A percentile compares a stretch with the other conserved stretches of the same genome.
These are phyloP conservation scores for Acacia confusa DNA, from an alignment of 306 rosid species.

Conservation along the genomic window DNA sequence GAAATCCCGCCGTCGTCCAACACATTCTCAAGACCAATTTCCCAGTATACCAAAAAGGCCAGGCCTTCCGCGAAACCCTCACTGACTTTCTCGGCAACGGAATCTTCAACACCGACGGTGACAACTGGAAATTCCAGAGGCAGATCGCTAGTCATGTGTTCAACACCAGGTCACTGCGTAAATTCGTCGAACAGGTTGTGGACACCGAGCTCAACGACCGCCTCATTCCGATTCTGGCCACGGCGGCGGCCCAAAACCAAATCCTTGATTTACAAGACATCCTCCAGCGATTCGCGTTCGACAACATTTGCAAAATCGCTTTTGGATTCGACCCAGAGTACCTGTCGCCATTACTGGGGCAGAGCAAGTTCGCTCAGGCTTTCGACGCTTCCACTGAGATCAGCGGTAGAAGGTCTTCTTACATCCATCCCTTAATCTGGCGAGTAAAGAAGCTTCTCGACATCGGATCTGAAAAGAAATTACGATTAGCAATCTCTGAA, in stretches of 20 bases:
- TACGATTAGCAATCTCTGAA: conserved; percentile 26
- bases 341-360: neutral
- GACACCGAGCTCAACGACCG: neutral
- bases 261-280: neutral
- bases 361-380: conserved; percentile 29
- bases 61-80: neutral
- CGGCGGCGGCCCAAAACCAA: neutral
- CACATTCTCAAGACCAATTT: neutral
- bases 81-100: neutral
- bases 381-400: conserved; percentile 49
- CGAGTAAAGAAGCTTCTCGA: conserved; percentile 35
- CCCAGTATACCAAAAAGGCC: neutral
- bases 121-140: neutral
- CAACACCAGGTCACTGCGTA: neutral
- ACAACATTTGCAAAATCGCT: neutral
- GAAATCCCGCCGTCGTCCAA: neutral
- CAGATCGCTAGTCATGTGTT: neutral
- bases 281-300: neutral
- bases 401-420: conserved; percentile 35
- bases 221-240: neutral
- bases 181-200: neutral
- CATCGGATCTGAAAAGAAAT: conserved; percentile 49
- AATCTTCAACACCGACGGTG: neutral
- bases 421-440: conserved; percentile 40
- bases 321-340: neutral